phyloP scores from a whole-genome alignment of 108 stramenopile species.

The Heterococcus sp. region DNA sequence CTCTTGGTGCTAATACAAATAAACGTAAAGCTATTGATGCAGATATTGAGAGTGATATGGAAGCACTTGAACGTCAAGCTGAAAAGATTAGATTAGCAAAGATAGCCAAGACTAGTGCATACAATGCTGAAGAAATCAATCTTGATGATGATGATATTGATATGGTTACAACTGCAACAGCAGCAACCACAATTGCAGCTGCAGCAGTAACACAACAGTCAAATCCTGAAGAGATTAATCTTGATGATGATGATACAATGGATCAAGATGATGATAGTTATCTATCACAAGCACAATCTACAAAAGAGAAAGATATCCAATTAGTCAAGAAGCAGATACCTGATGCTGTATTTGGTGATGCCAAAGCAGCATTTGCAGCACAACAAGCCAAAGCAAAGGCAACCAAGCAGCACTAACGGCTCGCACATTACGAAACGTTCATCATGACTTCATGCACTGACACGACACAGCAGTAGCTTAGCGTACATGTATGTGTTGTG shows the following conservation, averaged over 20 bases:
- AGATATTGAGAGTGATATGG: constrained; percentile 66
- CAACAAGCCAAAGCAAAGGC: constrained; percentile 7
- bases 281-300: too few relatives aligned
- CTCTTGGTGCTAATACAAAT: neutral
- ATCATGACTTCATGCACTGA: neutral
- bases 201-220: neutral
- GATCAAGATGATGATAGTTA: neutral
- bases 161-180: neutral
- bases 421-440: neutral
- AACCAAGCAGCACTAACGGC: neutral
- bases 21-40: constrained; percentile 45
- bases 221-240: constrained; percentile 1
- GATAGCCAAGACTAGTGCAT: constrained; percentile 2
- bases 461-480: too few relatives aligned
- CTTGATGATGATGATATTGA: constrained; percentile 18
- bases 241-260: neutral
- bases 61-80: constrained; percentile 78
- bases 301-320: neutral
- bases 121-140: constrained; percentile 36
- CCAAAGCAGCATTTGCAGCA: constrained; percentile 16
- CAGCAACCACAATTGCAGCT: neutral
- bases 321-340: constrained; percentile 9
- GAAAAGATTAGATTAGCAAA: constrained; percentile 28
- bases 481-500: too few relatives aligned
- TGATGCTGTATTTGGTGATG: constrained; percentile 19